Conservation (phyloP, 2,329 filamentous ascomycete genomes). For the Cercospora sp. region DNA sequence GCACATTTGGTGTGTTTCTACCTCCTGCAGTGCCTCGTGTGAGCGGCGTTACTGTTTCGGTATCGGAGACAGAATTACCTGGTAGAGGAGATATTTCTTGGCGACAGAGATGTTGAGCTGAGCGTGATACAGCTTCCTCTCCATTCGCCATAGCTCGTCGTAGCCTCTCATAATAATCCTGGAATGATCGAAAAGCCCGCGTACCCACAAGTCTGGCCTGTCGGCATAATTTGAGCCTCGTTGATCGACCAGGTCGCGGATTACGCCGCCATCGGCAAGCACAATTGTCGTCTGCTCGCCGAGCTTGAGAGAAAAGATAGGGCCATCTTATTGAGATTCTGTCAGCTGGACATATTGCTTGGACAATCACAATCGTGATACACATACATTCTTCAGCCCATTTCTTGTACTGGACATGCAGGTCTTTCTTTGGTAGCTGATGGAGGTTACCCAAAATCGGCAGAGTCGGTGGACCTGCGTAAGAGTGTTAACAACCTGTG, state of each 20-base stretch:
- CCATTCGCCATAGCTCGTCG: neutral
- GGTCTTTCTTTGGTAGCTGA: neutral
- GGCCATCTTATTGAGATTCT: neutral
- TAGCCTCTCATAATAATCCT: neutral
- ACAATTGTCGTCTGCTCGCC: neutral
- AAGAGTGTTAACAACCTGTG: neutral
- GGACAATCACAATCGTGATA: neutral
- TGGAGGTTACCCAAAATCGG: neutral
- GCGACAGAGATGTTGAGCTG: neutral
- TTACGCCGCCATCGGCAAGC: neutral
- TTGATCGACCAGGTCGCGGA: neutral
- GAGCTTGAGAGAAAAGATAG: neutral
- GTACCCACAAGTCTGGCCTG: neutral
- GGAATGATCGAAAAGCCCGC: neutral
- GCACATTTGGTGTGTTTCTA: neutral
- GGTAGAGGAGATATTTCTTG: neutral
- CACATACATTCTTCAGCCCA: neutral
- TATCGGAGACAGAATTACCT: neutral
- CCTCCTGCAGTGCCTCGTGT: neutral
- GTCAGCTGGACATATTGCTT: neutral
- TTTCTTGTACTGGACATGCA: neutral
- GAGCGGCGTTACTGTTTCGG: neutral
- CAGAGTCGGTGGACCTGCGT: neutral
- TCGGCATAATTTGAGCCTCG: neutral
- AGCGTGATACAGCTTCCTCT: neutral